These are phyloP conservation scores for Paratinospora sagittata DNA, from an alignment of 164 flowering plant species.

Conservation along the genomic window DNA sequence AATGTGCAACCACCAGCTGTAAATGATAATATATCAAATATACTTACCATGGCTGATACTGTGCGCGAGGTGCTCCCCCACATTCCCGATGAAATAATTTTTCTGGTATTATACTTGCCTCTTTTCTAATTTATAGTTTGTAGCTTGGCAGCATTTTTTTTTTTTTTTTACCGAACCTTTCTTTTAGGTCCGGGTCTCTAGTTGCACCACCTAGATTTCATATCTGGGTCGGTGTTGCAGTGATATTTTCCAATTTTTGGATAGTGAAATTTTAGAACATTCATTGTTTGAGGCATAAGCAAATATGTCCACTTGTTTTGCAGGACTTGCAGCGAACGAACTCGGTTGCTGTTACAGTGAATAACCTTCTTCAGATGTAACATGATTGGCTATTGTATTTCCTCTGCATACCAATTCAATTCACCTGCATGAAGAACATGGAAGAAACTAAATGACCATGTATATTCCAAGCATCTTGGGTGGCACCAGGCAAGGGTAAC, in stretches of 20 bases:
- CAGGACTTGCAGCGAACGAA: slow-evolving; percentile 95
- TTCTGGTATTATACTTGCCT: slow-evolving; percentile 49
- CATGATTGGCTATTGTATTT: slow-evolving; percentile 28
- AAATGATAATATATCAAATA: slow-evolving; percentile 51
- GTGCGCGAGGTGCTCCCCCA: slow-evolving; percentile 95
- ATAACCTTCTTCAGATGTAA: slow-evolving; percentile 95
- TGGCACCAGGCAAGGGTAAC: not conserved
- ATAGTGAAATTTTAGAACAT: not conserved
- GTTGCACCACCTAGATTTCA: not conserved
- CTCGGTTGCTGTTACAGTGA: slow-evolving; percentile 78
- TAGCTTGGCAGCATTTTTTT: not conserved
- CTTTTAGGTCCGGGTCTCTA: too few species aligned
- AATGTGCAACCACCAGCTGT: slow-evolving; percentile 34
- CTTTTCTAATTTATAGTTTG: not conserved
- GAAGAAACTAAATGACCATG: not conserved
- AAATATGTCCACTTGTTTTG: slow-evolving; percentile 11
- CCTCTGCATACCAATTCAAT: slow-evolving; percentile 8
- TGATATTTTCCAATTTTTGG: not conserved
- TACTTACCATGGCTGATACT: slow-evolving; percentile 88
- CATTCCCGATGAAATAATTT: slow-evolving; percentile 81
- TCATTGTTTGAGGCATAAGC: not conserved
- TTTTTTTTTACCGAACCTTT: too few species aligned
- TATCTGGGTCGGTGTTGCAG: too few species aligned
- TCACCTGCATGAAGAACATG: slow-evolving; percentile 8
- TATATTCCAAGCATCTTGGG: slow-evolving; percentile 16